These are phyloP conservation scores for Candida adriatica DNA, from an alignment of 805 yeast genomes.

Conservation along the genomic window DNA sequence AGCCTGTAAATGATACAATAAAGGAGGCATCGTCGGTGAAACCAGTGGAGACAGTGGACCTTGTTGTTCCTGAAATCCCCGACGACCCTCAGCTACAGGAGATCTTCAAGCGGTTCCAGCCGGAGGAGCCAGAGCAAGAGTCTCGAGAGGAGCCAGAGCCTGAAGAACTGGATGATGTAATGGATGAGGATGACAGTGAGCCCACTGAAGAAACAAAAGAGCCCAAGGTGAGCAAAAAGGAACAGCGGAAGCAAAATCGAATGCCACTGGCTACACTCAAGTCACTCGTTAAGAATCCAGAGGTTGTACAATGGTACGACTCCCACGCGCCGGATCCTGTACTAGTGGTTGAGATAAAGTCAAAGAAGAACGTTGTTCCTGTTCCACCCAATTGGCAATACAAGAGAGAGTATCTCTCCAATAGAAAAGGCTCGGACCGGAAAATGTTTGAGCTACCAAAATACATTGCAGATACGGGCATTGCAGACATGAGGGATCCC, in stretches of 20 bases:
- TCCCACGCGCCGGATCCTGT: conserved; percentile 78
- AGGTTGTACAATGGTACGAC: conserved; percentile 80
- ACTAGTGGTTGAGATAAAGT: conserved; percentile 56
- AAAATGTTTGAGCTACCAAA: conserved; percentile 73
- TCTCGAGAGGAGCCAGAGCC: conserved; percentile 23
- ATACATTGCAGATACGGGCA: conserved; percentile 76
- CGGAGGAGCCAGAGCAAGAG: conserved; percentile 15
- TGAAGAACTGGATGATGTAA: background rate
- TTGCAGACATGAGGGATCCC: conserved; percentile 75
- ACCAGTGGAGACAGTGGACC: conserved; percentile 20
- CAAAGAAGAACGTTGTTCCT: conserved; percentile 57
- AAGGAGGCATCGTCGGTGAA: conserved; percentile 1
- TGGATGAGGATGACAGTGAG: conserved; percentile 11
- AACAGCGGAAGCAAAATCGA: conserved; percentile 44
- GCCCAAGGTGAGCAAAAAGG: conserved; percentile 36
- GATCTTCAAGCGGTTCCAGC: conserved; percentile 30
- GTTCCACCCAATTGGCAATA: conserved; percentile 84
- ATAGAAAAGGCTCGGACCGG: conserved; percentile 58
- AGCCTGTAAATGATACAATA: background rate
- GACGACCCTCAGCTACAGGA: conserved; percentile 27
- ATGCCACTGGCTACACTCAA: conserved; percentile 66
- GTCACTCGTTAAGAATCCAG: conserved; percentile 53
- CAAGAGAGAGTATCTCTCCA: conserved; percentile 66
- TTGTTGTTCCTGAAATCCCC: conserved; percentile 23
- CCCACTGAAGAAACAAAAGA: conserved; percentile 8